phyloP scores from a whole-genome alignment of 2,329 filamentous ascomycete species.

The Fusarium circinatum region DNA sequence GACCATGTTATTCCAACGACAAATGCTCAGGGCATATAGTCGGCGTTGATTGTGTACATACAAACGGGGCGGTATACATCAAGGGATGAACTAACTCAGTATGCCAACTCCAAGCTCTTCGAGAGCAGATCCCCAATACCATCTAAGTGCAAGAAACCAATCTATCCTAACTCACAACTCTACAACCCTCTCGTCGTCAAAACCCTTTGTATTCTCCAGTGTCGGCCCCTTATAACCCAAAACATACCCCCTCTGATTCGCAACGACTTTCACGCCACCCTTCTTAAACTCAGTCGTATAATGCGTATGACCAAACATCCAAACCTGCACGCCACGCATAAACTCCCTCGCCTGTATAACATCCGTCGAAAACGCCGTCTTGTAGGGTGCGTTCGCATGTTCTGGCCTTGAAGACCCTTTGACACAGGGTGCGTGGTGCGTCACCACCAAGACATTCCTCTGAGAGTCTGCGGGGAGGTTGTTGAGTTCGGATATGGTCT shows the following conservation, averaged over 20 bases:
- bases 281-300: slow-evolving; percentile 51
- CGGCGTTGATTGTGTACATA: neutral
- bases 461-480: slow-evolving; percentile 17
- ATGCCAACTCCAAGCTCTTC: neutral
- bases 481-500: slow-evolving; percentile 48
- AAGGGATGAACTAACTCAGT: neutral
- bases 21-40: neutral
- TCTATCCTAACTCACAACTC: slow-evolving; percentile 23
- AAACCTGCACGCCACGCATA: slow-evolving; percentile 48
- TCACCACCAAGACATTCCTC: slow-evolving; percentile 58
- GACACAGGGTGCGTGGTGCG: slow-evolving; percentile 67
- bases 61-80: neutral
- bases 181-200: slow-evolving; percentile 39
- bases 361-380: slow-evolving; percentile 64
- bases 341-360: slow-evolving; percentile 46
- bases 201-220: slow-evolving; percentile 39
- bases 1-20: neutral
- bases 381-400: slow-evolving; percentile 58
- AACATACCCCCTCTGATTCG: slow-evolving; percentile 59
- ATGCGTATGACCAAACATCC: slow-evolving; percentile 63
- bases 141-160: neutral
- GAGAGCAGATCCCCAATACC: neutral
- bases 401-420: slow-evolving; percentile 60
- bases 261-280: slow-evolving; percentile 52
- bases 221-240: slow-evolving; percentile 40